A percentile compares a stretch with the other conserved stretches of the same genome.
These are phyloP conservation scores for Lactifluus pinguis DNA, from an alignment of 768 basidiomycete species.

Conservation along the genomic window DNA sequence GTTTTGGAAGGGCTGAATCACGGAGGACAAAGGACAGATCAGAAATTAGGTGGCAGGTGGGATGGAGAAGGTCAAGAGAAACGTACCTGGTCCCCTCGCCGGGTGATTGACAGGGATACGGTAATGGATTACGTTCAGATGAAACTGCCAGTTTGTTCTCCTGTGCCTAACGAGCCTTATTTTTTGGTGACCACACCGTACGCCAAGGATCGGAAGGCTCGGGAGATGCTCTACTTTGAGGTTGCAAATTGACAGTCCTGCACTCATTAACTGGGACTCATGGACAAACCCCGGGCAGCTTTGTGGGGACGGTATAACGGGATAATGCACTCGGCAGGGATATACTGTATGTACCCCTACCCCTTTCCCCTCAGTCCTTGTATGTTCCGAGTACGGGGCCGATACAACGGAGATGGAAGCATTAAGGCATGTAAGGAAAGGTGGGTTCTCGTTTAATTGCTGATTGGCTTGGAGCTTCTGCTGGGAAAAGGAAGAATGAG, in stretches of 20 bases:
- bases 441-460: not conserved
- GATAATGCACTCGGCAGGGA: not conserved
- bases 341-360: not conserved
- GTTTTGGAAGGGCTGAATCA: not conserved
- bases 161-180: not conserved
- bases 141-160: not conserved
- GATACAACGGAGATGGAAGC: not conserved
- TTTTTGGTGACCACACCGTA: not conserved
- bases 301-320: not conserved
- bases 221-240: not conserved
- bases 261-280: not conserved
- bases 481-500: not conserved
- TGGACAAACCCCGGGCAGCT: no score
- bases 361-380: not conserved
- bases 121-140: constrained; percentile 4
- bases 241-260: no score
- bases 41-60: not conserved
- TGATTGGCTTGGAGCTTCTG: not conserved
- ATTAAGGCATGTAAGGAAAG: not conserved
- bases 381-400: not conserved
- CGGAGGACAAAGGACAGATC: not conserved
- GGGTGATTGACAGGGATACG: not conserved
- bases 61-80: not conserved
- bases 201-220: not conserved
- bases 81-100: constrained; percentile 1